These are phyloP conservation scores for Evansstolkia leycettana DNA, from an alignment of 495 filamentous ascomycete genomes.

Conservation along the genomic window DNA sequence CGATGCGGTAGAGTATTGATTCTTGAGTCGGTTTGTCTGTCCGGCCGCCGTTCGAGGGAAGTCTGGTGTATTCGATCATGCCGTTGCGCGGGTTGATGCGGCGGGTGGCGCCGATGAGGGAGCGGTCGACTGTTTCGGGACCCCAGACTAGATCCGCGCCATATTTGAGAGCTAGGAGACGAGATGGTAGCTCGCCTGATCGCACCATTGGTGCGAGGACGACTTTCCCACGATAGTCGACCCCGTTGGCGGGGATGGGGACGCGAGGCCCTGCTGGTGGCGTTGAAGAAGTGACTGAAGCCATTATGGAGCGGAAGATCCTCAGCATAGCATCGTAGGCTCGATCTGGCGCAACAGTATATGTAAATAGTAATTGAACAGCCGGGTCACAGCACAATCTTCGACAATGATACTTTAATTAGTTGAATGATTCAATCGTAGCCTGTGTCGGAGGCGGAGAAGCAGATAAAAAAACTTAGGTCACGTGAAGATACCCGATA, in stretches of 20 bases:
- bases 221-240: conserved; percentile 86
- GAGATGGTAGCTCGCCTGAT: conserved; percentile 83
- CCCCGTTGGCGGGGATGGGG: conserved; percentile 75
- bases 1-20: conserved; percentile 71
- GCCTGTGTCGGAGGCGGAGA: conserved; percentile 3
- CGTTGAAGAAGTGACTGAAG: conserved; percentile 30
- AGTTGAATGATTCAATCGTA: no score
- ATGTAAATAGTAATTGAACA: no score
- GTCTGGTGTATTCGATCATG: conserved; percentile 72
- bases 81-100: conserved; percentile 59
- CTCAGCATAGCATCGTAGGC: conserved; percentile 32
- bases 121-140: conserved; percentile 83
- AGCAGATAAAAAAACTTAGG: neutral
- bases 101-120: conserved; percentile 74
- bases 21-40: conserved; percentile 41
- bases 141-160: conserved; percentile 97
- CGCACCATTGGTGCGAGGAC: conserved; percentile 97
- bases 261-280: conserved; percentile 46
- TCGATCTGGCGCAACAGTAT: no score
- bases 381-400: no score
- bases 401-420: no score
- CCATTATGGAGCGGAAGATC: conserved; percentile 39
- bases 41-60: conserved; percentile 51
- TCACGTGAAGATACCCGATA: conserved; percentile 11
- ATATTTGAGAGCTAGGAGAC: conserved; percentile 79